Evolutionary conservation across 495 filamentous ascomycete species (phyloP), one percentile per base, ranked within the genome.

Genomic region (Clohesyomyces aquaticus): DNA sequence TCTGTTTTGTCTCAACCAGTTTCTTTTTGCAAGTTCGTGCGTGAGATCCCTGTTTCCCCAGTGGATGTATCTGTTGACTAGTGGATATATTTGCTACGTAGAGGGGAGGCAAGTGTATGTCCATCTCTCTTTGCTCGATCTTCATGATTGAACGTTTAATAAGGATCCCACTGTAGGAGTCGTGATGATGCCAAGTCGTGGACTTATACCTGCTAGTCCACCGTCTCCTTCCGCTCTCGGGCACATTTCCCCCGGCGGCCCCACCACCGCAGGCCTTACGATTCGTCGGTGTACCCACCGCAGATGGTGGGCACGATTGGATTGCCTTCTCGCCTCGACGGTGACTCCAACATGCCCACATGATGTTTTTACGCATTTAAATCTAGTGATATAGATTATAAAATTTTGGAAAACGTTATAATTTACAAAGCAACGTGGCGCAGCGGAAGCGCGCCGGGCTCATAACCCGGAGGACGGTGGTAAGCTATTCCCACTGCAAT

Each of bases 381-480:
- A 58, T 54, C 35, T 32, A 54, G 22, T 48, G 29, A 26, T 3
- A 27, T 52, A 11, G 0, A 35, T 2, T 32, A 41, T 9, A 21
- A 50, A 48, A 38, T 23, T 25, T 4, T 23, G 12, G 8, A 59
- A 23, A 18, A 47, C 27, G 8, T 21, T 19, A 56, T 26, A 41
- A 49, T 45, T 10, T 21, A 42, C 18, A 25, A 51, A 70, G 63
- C 58, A 59, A 27, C 49, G 26, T 63, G 63, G 67, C 67, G 58
- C 63, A 70, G 63, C 58, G 67, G 67, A 63, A 70, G 63, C 63
- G 67, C 63, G 67, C 67, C 63, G 67, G 67, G 67, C 67, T 70
- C 67, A 70, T 70, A 70, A 70, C 67, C 67, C 67, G 62, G 67
- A 70, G 67, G 62, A 62, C 67, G 32, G n/a, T n/a, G n/a, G n/a